Base-by-base conservation (phyloP, 73 alveolate species). In the Symbiodinium natans region DNA sequence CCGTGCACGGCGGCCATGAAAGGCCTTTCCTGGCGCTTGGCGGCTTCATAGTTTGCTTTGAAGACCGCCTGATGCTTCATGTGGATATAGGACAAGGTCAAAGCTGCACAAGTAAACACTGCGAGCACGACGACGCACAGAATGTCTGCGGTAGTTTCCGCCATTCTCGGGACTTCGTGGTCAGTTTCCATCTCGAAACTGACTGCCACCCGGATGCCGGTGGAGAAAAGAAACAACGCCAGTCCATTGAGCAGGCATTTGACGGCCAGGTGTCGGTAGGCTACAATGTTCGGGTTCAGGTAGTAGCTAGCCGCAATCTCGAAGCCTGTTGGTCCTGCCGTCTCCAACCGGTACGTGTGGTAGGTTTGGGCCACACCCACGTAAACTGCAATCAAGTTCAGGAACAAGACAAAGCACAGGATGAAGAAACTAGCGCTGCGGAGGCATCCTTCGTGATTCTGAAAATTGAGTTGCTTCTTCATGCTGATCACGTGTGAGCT, bases 301-400 rank as follows among this genome's bases (percentile, higher is more conserved):
- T 77, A 77, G 86, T 77, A 77, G 36, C 41, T 27, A 11, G 41
- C 27, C 27, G 86, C 86, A 36, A 23, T 34, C 86, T 77, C 86
- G 46, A 77, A 77, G 86, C 86, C 86, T 25, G 46, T 77, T n/a
- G 86, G 86, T 19, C 86, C 86, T 36, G 86, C 86, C 10, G 86
- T 77, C 25, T 34, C 46, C 86, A 77, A 15, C 6, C 86, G 86
- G 27, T 34, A 34, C 1, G 86, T 77, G 46, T 77, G 86, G 46
- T 77, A 77, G 7, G 86, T 33, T n/a, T 77, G 86, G 25, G 86
- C 86, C 29, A 77, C 46, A 15, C 86, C 86, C 23, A 77, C 56
- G 86, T 77, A 77, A 15, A 36, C 36, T 25, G 86, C 46, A 77
- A 77, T 10, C 48, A 77, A 21, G 36, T 33, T 77, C 41, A 33